Evolutionary conservation across 371 early-diverging fungal genomes (phyloP), one percentile per base, ranked within the genome.

Genomic region (Mucor racemosus): DNA sequence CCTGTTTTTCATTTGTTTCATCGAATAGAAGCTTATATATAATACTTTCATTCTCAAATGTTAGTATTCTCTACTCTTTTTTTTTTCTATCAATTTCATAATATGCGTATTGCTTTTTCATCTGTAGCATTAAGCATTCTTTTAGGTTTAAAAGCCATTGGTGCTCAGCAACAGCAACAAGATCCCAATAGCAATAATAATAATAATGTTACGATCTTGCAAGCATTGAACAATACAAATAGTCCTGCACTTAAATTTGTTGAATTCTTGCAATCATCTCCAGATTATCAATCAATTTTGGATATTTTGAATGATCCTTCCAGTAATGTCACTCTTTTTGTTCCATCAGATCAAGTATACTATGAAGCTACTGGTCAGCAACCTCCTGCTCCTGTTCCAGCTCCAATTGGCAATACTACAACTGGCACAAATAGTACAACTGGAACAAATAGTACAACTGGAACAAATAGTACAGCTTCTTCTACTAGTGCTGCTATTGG

Each of bases 181-280:
- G 21, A 9, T 13, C 4, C 60, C 7, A 38, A 11, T 38, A 26
- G 38, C 4, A 11, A 38, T 11, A 38, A 11, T 11, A 38, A 11
- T 4, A 42, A 58, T 33, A 58, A 58, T 38, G 13, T 50, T n/a
- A 66, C 72, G 2, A 74, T 78, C 7, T 57, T 76, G 26, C 55
- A 69, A n/a, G 64, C 74, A 0, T 54, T 79, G 50, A 79, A 76
- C 35, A 63, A 69, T 13, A 79, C 76, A 6, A 65, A 74, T 48
- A 74, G 74, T n/a, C 79, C 79, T 8, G 72, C 76, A 15, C 62
- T 67, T 10, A 61, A 74, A 36, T 71, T 79, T 63, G 50, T 70
- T 7, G 56, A 72, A 26, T 57, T 74, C 10, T 44, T 79, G 19
- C 60, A 63, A n/a, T 74, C 74, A 0, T 73, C 73, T 34, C 62